Conservation (phyloP, 495 filamentous ascomycete species). For the Tuber magnatum region DNA sequence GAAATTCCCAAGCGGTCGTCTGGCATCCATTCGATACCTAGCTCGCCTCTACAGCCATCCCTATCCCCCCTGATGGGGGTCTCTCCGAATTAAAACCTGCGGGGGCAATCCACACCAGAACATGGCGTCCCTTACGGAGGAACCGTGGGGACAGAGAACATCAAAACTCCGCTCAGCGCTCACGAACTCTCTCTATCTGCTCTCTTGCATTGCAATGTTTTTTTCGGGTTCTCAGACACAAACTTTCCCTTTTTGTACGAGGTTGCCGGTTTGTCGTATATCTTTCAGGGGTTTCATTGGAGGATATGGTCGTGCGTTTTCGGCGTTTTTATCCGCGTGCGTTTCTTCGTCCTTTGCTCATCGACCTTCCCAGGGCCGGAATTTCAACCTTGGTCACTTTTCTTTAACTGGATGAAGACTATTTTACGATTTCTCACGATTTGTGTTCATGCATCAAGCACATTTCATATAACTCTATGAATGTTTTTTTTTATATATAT, state of each 20-base stretch:
- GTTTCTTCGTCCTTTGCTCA: slow-evolving; percentile 14
- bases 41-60: slow-evolving; percentile 32
- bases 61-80: slow-evolving; percentile 41
- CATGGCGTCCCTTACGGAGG: slow-evolving; percentile 22
- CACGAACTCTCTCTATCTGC: slow-evolving; percentile 1
- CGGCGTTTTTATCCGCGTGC: slow-evolving; percentile 25
- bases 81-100: slow-evolving; percentile 29
- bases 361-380: slow-evolving; percentile 9
- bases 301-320: slow-evolving; percentile 34
- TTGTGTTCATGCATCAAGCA: not conserved
- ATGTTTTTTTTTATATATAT: slow-evolving; percentile 15
- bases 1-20: slow-evolving; percentile 50
- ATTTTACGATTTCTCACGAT: slow-evolving; percentile 15
- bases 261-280: slow-evolving; percentile 18
- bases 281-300: slow-evolving; percentile 21
- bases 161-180: slow-evolving; percentile 2
- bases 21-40: slow-evolving; percentile 36
- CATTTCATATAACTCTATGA: slow-evolving; percentile 8
- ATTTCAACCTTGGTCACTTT: slow-evolving; percentile 1
- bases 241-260: slow-evolving; percentile 20
- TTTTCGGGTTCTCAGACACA: slow-evolving; percentile 10
- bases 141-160: slow-evolving; percentile 23
- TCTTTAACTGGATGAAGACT: slow-evolving; percentile 30
- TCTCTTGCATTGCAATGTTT: slow-evolving; percentile 18
- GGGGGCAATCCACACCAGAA: slow-evolving; percentile 1